Conservation (phyloP, 1,284 basidiomycete species). For the Dichomitus squalens region DNA sequence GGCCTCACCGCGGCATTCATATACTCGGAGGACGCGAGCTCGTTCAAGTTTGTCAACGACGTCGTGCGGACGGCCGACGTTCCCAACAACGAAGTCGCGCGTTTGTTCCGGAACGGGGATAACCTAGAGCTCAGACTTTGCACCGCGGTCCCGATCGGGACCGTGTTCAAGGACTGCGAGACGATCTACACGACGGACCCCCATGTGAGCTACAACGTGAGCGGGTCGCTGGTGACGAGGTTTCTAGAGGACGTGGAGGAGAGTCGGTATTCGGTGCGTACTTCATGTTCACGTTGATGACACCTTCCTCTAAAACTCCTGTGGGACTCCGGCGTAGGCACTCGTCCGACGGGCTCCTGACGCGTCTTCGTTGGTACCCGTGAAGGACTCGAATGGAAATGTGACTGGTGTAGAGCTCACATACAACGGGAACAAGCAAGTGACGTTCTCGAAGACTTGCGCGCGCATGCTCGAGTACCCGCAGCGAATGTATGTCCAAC, state of each 20-base stretch:
- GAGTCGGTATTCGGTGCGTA: background rate
- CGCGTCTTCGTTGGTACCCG: slow-evolving; percentile 7
- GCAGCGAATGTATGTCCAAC: slow-evolving; percentile 39
- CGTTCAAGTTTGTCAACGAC: slow-evolving; percentile 38
- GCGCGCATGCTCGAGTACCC: slow-evolving; percentile 47
- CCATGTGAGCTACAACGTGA: background rate
- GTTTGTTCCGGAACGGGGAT: slow-evolving; percentile 37
- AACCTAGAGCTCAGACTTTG: slow-evolving; percentile 47
- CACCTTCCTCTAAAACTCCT: background rate
- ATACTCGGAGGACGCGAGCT: slow-evolving; percentile 47
- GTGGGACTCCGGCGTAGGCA: background rate
- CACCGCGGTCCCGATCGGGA: slow-evolving; percentile 42
- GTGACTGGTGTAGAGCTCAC: slow-evolving; percentile 26
- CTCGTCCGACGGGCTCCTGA: background rate
- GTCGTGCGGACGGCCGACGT: slow-evolving; percentile 44
- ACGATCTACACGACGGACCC: slow-evolving; percentile 26
- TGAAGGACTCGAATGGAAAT: slow-evolving; percentile 11
- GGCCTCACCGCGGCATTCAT: slow-evolving; percentile 51
- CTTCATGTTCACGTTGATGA: background rate
- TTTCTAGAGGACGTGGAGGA: slow-evolving; percentile 7
- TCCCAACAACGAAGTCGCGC: slow-evolving; percentile 41
- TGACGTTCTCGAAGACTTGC: slow-evolving; percentile 41
- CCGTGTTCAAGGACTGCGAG: slow-evolving; percentile 28
- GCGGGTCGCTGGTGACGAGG: slow-evolving; percentile 8
- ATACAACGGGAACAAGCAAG: slow-evolving; percentile 20